Evolutionary conservation across 139 green algal genomes (phyloP).

Genomic region (Pseudopediastrum boryanum): DNA sequence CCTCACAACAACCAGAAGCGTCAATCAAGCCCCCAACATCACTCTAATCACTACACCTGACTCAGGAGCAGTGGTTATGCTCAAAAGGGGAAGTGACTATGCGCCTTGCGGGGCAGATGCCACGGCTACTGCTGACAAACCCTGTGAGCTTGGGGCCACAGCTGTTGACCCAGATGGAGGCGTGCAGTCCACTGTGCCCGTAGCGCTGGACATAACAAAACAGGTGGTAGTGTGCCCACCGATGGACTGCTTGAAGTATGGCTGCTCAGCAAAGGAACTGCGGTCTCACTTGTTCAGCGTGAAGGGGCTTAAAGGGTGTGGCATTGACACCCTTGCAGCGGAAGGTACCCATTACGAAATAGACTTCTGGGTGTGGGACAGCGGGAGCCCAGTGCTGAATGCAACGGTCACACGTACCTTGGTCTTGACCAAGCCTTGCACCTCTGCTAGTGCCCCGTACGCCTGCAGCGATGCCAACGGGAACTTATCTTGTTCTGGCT

Average conservation of each 20-base stretch:
- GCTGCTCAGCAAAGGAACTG: constrained; percentile 42
- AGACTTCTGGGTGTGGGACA: constrained; percentile 59
- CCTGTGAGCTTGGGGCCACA: constrained; percentile 51
- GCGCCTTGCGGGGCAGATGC: constrained; percentile 8
- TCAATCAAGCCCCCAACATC: constrained; percentile 16
- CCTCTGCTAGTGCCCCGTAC: background rate
- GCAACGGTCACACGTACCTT: constrained; percentile 30
- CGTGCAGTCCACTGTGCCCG: background rate
- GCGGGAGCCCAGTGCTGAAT: constrained; percentile 34
- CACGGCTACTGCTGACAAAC: constrained; percentile 2
- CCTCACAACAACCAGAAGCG: background rate
- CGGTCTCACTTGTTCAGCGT: constrained; percentile 31
- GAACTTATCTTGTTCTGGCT: constrained; percentile 26
- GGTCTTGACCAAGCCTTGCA: constrained; percentile 28
- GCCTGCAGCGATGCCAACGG: constrained; percentile 28
- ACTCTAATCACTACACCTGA: background rate
- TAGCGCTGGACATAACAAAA: constrained; percentile 31
- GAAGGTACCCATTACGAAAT: constrained; percentile 49
- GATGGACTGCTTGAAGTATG: constrained; percentile 22
- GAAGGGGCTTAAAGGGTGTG: constrained; percentile 53
- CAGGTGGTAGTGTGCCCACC: constrained; percentile 56
- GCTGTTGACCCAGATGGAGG: constrained; percentile 30
- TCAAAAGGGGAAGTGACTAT: constrained; percentile 28
- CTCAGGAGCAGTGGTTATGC: background rate
- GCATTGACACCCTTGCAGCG: constrained; percentile 36